phyloP scores from a whole-genome alignment of 179 eudicot species.

The Spinacia oleracea region DNA sequence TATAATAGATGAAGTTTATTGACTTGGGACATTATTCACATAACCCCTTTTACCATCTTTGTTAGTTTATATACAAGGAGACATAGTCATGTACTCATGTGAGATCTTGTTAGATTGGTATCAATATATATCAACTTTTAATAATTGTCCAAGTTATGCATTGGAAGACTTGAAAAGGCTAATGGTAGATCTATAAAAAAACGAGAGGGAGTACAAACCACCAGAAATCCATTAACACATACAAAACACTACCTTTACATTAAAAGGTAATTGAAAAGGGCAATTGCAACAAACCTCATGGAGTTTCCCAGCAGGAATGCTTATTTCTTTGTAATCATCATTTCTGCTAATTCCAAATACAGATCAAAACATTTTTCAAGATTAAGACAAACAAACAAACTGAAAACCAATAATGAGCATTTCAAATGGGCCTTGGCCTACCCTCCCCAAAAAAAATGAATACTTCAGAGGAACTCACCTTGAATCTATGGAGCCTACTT shows the following conservation, averaged over 20 bases:
- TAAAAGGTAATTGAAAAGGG: not conserved
- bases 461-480: slow-evolving; percentile 40
- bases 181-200: too few species aligned
- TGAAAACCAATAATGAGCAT: not conserved
- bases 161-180: too few species aligned
- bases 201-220: too few species aligned
- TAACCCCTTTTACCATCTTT: too few species aligned
- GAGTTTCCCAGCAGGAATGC: slow-evolving; percentile 73
- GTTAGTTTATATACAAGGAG: too few species aligned
- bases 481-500: slow-evolving; percentile 62
- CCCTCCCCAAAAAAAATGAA: not conserved
- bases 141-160: too few species aligned
- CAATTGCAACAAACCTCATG: slow-evolving; percentile 63
- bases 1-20: too few species aligned
- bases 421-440: not conserved
- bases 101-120: too few species aligned
- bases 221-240: not conserved
- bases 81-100: too few species aligned
- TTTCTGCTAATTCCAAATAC: slow-evolving; percentile 39
- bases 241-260: slow-evolving; percentile 10
- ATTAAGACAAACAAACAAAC: not conserved
- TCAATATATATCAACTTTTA: too few species aligned
- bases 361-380: not conserved
- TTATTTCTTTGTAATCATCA: slow-evolving; percentile 76
- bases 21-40: too few species aligned